Conservation (phyloP, 768 basidiomycete species). For the Podaxis sp. region DNA sequence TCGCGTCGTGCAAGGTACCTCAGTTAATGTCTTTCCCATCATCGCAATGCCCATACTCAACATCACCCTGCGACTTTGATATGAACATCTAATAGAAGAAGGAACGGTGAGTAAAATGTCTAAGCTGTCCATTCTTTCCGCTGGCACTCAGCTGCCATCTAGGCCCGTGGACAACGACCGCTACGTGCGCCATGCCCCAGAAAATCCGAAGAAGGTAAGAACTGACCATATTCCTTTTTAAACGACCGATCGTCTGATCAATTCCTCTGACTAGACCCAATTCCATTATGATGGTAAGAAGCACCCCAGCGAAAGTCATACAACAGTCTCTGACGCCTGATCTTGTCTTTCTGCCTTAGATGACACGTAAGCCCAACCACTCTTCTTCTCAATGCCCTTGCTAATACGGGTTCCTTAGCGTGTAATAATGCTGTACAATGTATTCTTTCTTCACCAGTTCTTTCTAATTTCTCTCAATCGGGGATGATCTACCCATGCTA, state of each 20-base stretch:
- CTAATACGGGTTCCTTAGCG: slow-evolving; percentile 26
- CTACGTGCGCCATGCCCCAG: slow-evolving; percentile 75
- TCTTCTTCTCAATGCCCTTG: neutral
- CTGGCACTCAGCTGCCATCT: neutral
- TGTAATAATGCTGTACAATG: slow-evolving; percentile 25
- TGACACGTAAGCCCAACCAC: slow-evolving; percentile 52
- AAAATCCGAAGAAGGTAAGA: slow-evolving; percentile 84
- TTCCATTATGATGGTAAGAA: slow-evolving; percentile 79
- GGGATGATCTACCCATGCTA: neutral
- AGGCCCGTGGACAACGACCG: slow-evolving; percentile 85
- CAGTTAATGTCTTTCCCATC: neutral
- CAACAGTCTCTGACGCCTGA: neutral
- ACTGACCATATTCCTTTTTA: neutral
- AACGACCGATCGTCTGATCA: slow-evolving; percentile 3
- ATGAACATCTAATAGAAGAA: slow-evolving; percentile 45
- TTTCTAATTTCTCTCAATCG: neutral
- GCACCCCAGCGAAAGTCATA: neutral
- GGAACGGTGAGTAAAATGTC: slow-evolving; percentile 51
- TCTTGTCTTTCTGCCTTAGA: slow-evolving; percentile 34
- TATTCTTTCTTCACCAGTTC: neutral
- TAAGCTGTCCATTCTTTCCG: neutral
- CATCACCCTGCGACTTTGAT: neutral
- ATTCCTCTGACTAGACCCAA: slow-evolving; percentile 49
- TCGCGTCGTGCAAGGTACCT: slow-evolving; percentile 84
- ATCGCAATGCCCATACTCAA: neutral